Evolutionary conservation across 2,329 filamentous ascomycete species (phyloP).

Genomic region (Verticillium longisporum): DNA sequence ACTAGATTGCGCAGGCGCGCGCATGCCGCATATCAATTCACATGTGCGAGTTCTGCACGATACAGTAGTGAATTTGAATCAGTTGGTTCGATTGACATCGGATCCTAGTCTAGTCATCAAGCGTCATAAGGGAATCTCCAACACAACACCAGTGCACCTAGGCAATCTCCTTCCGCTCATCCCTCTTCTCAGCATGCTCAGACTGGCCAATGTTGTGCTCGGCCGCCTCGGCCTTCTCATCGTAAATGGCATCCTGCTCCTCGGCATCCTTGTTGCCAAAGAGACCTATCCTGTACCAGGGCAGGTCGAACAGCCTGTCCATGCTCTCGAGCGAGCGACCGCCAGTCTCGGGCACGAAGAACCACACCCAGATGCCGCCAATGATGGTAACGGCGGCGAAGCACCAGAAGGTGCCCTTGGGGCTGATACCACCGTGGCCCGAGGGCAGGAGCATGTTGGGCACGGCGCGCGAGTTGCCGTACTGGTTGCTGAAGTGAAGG

Average conservation of each 20-base stretch:
- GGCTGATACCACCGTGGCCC: conserved; percentile 38
- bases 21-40: neutral
- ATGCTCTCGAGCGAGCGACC: conserved; percentile 62
- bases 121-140: neutral
- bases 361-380: conserved; percentile 64
- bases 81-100: neutral
- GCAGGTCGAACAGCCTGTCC: conserved; percentile 64
- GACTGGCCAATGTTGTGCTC: conserved; percentile 21
- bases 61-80: neutral
- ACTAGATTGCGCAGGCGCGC: too few species aligned
- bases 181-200: conserved; percentile 27
- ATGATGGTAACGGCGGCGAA: conserved; percentile 63
- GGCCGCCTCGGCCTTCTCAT: conserved; percentile 35
- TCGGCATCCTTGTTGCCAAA: conserved; percentile 47
- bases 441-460: conserved; percentile 62
- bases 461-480: conserved; percentile 68
- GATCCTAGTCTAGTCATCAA: neutral
- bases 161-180: neutral
- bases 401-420: conserved; percentile 70
- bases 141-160: neutral
- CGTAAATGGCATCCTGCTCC: conserved; percentile 30
- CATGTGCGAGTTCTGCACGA: neutral
- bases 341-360: conserved; percentile 66
- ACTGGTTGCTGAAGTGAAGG: conserved; percentile 73
- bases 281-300: conserved; percentile 68